phyloP scores from a whole-genome alignment of 805 yeast genomes.

The Saccharomyces mikatae region DNA sequence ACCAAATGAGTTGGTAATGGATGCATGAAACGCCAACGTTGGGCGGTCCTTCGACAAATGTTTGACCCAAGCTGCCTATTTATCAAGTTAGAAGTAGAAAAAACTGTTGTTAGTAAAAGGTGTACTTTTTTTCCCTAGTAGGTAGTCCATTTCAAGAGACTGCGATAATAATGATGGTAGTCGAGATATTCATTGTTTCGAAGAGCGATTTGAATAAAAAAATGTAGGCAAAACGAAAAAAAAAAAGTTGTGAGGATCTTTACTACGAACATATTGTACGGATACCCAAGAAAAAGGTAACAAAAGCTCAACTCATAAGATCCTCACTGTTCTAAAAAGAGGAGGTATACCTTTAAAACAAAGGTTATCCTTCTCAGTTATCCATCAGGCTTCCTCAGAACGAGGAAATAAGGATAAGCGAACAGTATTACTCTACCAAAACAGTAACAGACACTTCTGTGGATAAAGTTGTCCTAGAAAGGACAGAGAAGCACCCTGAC shows the following conservation, averaged over 20 bases:
- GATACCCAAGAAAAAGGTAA: not conserved
- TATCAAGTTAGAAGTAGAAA: constrained; percentile 9
- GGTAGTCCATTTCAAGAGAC: not conserved
- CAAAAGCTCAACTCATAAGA: constrained; percentile 73
- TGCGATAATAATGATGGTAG: not conserved
- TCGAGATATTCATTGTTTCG: not conserved
- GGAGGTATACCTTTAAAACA: constrained; percentile 39
- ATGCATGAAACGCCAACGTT: constrained; percentile 95
- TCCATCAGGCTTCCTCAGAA: constrained; percentile 28
- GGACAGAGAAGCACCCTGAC: constrained; percentile 58
- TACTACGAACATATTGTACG: constrained; percentile 62
- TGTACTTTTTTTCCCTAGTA: not conserved
- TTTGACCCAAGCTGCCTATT: constrained; percentile 97
- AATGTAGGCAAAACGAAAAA: constrained; percentile 5
- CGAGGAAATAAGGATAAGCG: constrained; percentile 39
- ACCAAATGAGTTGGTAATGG: constrained; percentile 95
- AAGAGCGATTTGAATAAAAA: constrained; percentile 1
- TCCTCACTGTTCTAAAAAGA: constrained; percentile 40
- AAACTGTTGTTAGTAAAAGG: not conserved
- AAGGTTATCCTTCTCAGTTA: constrained; percentile 35
- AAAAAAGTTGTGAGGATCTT: constrained; percentile 61
- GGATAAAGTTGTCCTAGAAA: constrained; percentile 23
- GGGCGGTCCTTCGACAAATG: constrained; percentile 86
- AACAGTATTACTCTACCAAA: constrained; percentile 77
- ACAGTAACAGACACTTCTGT: constrained; percentile 90